phyloP scores from a whole-genome alignment of 2,329 filamentous ascomycete genomes.

The Huntiella abstrusa region DNA sequence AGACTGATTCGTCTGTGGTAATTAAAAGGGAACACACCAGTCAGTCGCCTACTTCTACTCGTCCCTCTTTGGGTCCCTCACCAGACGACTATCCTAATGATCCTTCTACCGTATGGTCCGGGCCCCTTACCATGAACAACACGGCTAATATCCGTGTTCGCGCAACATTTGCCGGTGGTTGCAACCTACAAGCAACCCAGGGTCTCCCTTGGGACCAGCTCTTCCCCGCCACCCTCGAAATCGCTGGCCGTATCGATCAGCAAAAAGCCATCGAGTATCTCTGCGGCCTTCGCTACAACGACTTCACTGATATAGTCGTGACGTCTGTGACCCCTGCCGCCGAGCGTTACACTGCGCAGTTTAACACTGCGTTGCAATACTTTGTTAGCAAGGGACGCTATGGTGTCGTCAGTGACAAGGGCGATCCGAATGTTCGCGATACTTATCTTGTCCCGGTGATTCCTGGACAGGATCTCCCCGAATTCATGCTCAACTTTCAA shows the following conservation, averaged over 20 bases:
- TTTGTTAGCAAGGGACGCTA: conserved; percentile 69
- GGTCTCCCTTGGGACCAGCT: conserved; percentile 54
- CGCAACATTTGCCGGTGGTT: conserved; percentile 72
- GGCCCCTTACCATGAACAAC: conserved; percentile 55
- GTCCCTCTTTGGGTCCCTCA: conserved; percentile 19
- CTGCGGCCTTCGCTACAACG: conserved; percentile 65
- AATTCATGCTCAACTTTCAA: conserved; percentile 76
- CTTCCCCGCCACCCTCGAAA: conserved; percentile 48
- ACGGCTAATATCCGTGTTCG: conserved; percentile 56
- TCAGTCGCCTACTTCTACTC: conserved; percentile 46
- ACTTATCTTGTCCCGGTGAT: conserved; percentile 81
- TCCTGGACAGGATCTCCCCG: conserved; percentile 53
- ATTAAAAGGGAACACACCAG: conserved; percentile 19
- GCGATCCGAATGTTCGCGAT: conserved; percentile 59
- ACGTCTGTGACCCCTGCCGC: conserved; percentile 51
- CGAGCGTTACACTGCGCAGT: conserved; percentile 39
- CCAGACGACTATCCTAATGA: conserved; percentile 56
- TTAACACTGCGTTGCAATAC: conserved; percentile 69
- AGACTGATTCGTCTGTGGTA: background rate
- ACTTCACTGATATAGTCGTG: conserved; percentile 67
- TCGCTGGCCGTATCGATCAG: conserved; percentile 65
- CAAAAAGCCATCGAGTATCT: conserved; percentile 80
- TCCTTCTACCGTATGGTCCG: conserved; percentile 60
- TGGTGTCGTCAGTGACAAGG: conserved; percentile 67
- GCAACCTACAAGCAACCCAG: conserved; percentile 36